phyloP scores from a whole-genome alignment of 2,329 filamentous ascomycete species.

The Pestalotiopsis sp. region DNA sequence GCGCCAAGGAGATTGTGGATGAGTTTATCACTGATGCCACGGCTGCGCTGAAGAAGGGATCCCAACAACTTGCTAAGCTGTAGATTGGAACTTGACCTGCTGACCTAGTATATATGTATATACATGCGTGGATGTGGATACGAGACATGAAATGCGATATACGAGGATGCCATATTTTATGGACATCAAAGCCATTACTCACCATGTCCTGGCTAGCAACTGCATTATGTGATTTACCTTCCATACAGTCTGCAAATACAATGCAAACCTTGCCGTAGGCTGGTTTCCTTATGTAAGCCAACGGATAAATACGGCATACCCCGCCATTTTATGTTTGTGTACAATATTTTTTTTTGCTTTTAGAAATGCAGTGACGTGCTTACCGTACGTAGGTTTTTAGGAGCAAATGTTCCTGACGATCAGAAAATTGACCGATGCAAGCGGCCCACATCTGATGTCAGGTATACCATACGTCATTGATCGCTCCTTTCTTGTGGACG shows the following conservation, averaged over 20 bases:
- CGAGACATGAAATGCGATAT: neutral
- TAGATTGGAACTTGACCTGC: neutral
- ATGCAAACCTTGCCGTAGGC: neutral
- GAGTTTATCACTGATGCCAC: conserved; percentile 88
- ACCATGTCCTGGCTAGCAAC: no score
- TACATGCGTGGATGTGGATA: neutral
- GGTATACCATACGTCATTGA: conserved; percentile 13
- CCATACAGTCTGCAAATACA: neutral
- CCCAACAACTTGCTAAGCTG: conserved; percentile 70
- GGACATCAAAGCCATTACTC: no score
- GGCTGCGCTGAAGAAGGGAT: conserved; percentile 67
- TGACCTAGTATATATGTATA: neutral
- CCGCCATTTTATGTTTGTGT: neutral
- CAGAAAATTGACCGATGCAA: neutral
- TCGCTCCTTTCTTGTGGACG: neutral
- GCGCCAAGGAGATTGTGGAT: conserved; percentile 88
- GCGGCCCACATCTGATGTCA: neutral
- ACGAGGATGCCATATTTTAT: neutral
- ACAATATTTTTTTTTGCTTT: neutral
- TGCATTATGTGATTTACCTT: no score
- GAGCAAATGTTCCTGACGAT: conserved; percentile 13
- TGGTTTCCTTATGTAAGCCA: neutral
- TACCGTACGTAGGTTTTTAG: neutral
- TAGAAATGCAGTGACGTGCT: neutral
- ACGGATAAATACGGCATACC: neutral